Percentiles rank a stretch among this genome's conserved stretches.
These are phyloP conservation scores for Albophoma yamanashiensis DNA, from an alignment of 2,329 filamentous ascomycete genomes.

Conservation along the genomic window DNA sequence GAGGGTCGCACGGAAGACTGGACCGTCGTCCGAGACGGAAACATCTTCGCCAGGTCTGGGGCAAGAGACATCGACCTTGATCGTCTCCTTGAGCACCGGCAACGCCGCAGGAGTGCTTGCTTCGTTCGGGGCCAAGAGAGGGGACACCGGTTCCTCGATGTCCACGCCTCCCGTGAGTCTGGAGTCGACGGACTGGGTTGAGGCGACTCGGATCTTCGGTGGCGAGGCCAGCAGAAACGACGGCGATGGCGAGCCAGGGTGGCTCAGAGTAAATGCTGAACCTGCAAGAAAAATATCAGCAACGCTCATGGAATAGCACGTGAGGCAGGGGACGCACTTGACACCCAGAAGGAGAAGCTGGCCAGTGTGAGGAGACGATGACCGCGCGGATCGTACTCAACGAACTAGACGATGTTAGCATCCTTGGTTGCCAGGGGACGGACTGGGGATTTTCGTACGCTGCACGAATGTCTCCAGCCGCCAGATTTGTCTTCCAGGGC, in stretches of 20 bases:
- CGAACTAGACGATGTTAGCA: constrained; percentile 50
- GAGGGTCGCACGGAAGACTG: constrained; percentile 91
- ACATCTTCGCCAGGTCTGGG: constrained; percentile 80
- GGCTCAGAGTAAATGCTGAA: constrained; percentile 31
- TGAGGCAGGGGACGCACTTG: constrained; percentile 43
- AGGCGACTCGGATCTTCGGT: constrained; percentile 72
- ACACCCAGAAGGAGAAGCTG: constrained; percentile 91
- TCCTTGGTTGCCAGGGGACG: background rate
- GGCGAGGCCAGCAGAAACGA: constrained; percentile 64
- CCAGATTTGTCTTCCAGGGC: constrained; percentile 68
- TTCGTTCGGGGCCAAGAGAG: constrained; percentile 30
- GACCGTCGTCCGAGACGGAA: constrained; percentile 79
- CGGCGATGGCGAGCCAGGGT: constrained; percentile 58
- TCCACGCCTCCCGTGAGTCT: constrained; percentile 64
- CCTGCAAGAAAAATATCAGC: constrained; percentile 22
- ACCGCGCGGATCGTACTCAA: constrained; percentile 91
- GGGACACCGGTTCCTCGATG: constrained; percentile 48
- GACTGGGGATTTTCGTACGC: constrained; percentile 38
- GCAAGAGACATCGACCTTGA: constrained; percentile 82
- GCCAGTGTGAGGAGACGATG: constrained; percentile 82
- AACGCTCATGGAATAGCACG: background rate
- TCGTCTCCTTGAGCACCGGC: constrained; percentile 31
- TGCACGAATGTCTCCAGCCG: constrained; percentile 94
- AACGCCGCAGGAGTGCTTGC: constrained; percentile 14
- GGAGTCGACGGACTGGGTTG: constrained; percentile 76